Conservation (phyloP, 202 grass and related monocot species). For the Setaria italica region DNA sequence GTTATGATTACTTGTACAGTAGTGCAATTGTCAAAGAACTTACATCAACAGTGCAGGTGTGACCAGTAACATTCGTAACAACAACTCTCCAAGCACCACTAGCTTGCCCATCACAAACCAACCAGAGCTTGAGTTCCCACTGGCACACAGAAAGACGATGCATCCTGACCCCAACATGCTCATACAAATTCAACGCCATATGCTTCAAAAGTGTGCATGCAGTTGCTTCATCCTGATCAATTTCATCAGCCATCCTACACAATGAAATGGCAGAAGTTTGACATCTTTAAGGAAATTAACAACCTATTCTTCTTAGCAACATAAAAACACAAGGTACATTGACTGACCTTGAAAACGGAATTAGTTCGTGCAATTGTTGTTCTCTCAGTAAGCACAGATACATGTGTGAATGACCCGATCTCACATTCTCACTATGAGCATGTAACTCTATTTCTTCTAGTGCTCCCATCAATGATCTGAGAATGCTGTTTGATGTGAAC, state of each 20-base stretch:
- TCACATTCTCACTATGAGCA: constrained; percentile 74
- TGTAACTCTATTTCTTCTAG: constrained; percentile 97
- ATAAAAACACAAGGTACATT: constrained; percentile 34
- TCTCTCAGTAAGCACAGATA: constrained; percentile 86
- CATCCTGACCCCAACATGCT: constrained; percentile 94
- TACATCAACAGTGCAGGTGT: constrained; percentile 98
- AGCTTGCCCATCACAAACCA: constrained; percentile 75
- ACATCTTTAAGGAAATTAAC: constrained; percentile 34
- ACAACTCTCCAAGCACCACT: constrained; percentile 95
- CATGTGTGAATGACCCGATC: constrained; percentile 95
- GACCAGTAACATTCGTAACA: constrained; percentile 94
- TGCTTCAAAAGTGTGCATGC: constrained; percentile 76
- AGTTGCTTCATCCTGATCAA: constrained; percentile 67
- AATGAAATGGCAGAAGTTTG: constrained; percentile 47
- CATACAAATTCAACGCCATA: constrained; percentile 90
- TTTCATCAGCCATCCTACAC: constrained; percentile 65
- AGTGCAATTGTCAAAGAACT: constrained; percentile 54
- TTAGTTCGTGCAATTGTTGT: constrained; percentile 78
- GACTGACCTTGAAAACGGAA: constrained; percentile 87
- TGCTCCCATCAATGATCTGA: constrained; percentile 89
- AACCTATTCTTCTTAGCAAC: constrained; percentile 36
- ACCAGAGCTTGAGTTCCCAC: constrained; percentile 97
- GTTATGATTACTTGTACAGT: constrained; percentile 14
- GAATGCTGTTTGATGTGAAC: constrained; percentile 84
- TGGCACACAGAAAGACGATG: constrained; percentile 95